Conservation (phyloP, 345 rosid genomes). For the Nasturtium officinale region DNA sequence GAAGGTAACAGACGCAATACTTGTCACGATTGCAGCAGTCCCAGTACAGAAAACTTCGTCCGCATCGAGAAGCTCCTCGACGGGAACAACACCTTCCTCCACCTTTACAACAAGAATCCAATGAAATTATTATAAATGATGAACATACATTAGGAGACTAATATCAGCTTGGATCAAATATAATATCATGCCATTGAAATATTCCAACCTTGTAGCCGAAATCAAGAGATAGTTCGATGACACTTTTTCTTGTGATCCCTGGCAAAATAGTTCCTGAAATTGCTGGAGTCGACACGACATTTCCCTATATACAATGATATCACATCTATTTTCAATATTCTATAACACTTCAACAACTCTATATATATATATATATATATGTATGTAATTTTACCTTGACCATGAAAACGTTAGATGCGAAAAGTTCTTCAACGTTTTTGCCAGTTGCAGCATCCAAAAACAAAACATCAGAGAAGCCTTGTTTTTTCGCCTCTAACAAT, state of each 20-base stretch:
- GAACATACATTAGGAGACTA: background rate
- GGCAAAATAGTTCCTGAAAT: constrained; percentile 82
- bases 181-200: background rate
- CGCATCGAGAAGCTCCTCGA: constrained; percentile 57
- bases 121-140: background rate
- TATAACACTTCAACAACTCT: background rate
- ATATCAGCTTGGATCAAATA: background rate
- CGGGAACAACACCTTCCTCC: constrained; percentile 42
- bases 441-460: constrained; percentile 62
- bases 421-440: constrained; percentile 66
- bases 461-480: constrained; percentile 67
- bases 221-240: constrained; percentile 74
- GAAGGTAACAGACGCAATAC: constrained; percentile 51
- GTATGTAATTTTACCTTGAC: constrained; percentile 51
- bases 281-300: constrained; percentile 70
- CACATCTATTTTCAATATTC: background rate
- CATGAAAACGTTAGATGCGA: constrained; percentile 59
- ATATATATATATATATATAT: background rate
- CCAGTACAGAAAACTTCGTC: constrained; percentile 87
- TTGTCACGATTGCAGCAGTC: constrained; percentile 75
- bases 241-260: constrained; percentile 81
- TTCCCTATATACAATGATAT: constrained; percentile 52
- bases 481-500: constrained; percentile 54
- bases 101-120: constrained; percentile 17
- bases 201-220: constrained; percentile 68